Conservation (phyloP, 495 filamentous ascomycete species). For the Daldinia vernicosa region DNA sequence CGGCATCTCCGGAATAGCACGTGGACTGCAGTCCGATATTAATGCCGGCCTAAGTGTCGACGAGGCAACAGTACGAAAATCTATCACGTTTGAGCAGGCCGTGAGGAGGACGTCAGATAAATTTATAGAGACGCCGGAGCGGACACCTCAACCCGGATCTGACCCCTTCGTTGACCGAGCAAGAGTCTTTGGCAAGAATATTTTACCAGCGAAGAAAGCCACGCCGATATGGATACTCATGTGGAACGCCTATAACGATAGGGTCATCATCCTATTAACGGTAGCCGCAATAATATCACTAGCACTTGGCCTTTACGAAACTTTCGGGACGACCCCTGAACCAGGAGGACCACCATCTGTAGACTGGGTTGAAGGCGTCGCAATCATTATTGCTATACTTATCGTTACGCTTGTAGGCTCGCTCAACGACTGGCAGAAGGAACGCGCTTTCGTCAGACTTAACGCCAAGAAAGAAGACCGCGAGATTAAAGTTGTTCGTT, state of each 20-base stretch:
- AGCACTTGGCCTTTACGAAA: conserved; percentile 75
- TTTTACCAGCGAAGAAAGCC: conserved; percentile 73
- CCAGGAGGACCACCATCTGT: conserved; percentile 63
- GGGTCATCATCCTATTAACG: conserved; percentile 80
- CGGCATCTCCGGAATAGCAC: conserved; percentile 77
- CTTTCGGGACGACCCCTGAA: conserved; percentile 54
- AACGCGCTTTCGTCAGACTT: conserved; percentile 73
- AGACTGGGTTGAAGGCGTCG: conserved; percentile 81
- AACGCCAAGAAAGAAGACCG: conserved; percentile 79
- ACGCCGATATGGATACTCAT: conserved; percentile 76
- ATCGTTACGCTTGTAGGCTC: conserved; percentile 75
- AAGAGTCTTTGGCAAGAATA: conserved; percentile 74
- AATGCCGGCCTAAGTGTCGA: conserved; percentile 77
- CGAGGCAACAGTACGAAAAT: conserved; percentile 69
- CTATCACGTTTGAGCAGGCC: conserved; percentile 76
- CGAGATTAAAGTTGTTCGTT: conserved; percentile 76
- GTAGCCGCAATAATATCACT: conserved; percentile 83
- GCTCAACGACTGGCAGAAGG: conserved; percentile 77
- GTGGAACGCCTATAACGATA: conserved; percentile 87
- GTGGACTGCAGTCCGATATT: conserved; percentile 75
- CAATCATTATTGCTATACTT: conserved; percentile 74
- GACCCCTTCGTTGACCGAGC: conserved; percentile 62
- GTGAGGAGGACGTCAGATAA: conserved; percentile 37
- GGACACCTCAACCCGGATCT: conserved; percentile 20
- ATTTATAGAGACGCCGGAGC: conserved; percentile 20